A percentile compares a stretch with the other conserved stretches of the same genome.
Evolutionary conservation across 805 yeast species (phyloP).

Genomic region (Metschnikowia matae): DNA sequence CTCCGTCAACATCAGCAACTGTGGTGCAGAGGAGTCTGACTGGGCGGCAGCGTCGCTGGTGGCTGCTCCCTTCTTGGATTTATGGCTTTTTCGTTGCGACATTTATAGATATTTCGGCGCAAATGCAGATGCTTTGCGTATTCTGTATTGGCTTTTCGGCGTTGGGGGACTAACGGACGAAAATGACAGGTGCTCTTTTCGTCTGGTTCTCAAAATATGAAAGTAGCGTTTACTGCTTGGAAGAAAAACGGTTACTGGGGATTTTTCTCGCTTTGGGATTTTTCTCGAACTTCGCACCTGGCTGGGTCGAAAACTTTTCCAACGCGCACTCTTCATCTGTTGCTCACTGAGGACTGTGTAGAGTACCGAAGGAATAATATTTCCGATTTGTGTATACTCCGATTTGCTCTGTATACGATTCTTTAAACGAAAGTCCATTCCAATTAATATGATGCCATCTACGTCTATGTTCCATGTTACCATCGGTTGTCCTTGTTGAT

Average conservation of each 20-base stretch:
- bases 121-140: slow-evolving; percentile 1
- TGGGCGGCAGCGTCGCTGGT: slow-evolving; percentile 7
- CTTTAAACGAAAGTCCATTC: too few species aligned
- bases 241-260: slow-evolving; percentile 3
- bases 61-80: slow-evolving; percentile 12
- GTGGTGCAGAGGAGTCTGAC: slow-evolving; percentile 3
- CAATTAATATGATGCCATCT: too few species aligned
- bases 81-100: slow-evolving; percentile 20
- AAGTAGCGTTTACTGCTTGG: slow-evolving; percentile 2
- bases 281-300: slow-evolving; percentile 5
- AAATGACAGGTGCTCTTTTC: not conserved
- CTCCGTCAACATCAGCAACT: slow-evolving; percentile 63
- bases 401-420: too few species aligned
- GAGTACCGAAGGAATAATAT: not conserved
- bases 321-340: slow-evolving; percentile 3
- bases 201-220: not conserved
- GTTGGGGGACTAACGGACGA: not conserved
- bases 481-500: too few species aligned
- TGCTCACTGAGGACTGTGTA: not conserved
- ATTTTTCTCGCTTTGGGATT: not conserved
- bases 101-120: slow-evolving; percentile 6
- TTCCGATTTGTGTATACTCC: too few species aligned
- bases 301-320: slow-evolving; percentile 4
- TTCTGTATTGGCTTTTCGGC: slow-evolving; percentile 1
- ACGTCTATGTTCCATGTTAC: too few species aligned